Base-by-base conservation (phyloP, 495 filamentous ascomycete genomes). In the Thozetella sp. region DNA sequence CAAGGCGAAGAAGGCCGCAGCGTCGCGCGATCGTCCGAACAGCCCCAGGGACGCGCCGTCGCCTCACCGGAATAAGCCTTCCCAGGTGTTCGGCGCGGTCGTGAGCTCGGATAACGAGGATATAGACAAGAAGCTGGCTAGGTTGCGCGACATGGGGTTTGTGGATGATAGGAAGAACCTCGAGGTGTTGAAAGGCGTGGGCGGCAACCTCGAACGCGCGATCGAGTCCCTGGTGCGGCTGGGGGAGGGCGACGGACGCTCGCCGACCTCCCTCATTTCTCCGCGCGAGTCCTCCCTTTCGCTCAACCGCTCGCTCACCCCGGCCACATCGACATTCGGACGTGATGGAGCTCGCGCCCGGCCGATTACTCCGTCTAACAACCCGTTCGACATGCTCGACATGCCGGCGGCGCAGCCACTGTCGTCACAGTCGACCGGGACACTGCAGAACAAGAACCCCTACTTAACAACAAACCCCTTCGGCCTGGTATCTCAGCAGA, bases 61-160 rank as follows among this genome's bases (percentile, higher is more conserved):
- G 25, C 69, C 76, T 25, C 60, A 73, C n/a, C 71, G 76, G 22
- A 85, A 83, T 67, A 90, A 88, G 64, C 75, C 83, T 2, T 86
- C 88, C 0, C 80, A 83, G 51, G 81, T 88, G 15, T 88, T 92
- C 67, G 91, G 90, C 17, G 86, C 85, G 11, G 87, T 81, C 54
- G 80, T 92, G 23, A 67, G 76, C 22, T 69, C 67, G 25, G 72
- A 78, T 22, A 65, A 52, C 23, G 60, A 61, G 1, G 71, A 72
- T 48, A 82, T 80, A 40, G 86, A 86, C 26, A 80, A 80, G 26
- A 97, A 97, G 72, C 75, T 99, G 67, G 83, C 83, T 10, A 87
- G 84, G 17, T 77, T 99, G 54, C 83, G 86, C 52, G 92, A 97
- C 55, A 97, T 98, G 95, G 95, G 95, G 1, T 99, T 99, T 66